Conservation (phyloP, 2,329 filamentous ascomycete species). For the Colletotrichum sansevieriae region DNA sequence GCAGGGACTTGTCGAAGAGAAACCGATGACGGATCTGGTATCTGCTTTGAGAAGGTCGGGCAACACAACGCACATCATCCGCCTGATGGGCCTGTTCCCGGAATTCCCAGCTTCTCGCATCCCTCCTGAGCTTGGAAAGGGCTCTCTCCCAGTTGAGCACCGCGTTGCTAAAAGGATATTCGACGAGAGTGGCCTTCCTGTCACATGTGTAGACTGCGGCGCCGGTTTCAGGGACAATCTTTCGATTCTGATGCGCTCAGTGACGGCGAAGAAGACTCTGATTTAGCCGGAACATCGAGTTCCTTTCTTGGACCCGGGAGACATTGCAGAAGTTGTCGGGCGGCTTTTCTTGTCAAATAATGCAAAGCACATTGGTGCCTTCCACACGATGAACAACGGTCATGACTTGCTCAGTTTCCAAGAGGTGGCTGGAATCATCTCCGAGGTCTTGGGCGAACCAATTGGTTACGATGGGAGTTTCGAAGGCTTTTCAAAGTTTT, state of each 20-base stretch:
- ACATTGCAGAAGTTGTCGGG: slow-evolving; percentile 11
- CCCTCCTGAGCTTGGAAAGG: not conserved
- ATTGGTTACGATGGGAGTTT: slow-evolving; percentile 4
- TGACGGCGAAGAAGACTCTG: not conserved
- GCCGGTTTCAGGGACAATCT: slow-evolving; percentile 22
- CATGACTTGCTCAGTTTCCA: slow-evolving; percentile 12
- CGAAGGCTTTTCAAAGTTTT: not conserved
- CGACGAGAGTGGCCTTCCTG: slow-evolving; percentile 14
- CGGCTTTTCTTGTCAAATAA: not conserved
- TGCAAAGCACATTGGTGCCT: slow-evolving; percentile 17
- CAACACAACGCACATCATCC: slow-evolving; percentile 8
- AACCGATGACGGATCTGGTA: slow-evolving; percentile 8
- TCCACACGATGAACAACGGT: slow-evolving; percentile 16
- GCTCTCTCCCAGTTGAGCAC: slow-evolving; percentile 15
- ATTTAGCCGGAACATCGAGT: slow-evolving; percentile 31
- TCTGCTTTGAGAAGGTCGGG: slow-evolving; percentile 4
- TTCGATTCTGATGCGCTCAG: slow-evolving; percentile 1
- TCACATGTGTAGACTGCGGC: slow-evolving; percentile 22
- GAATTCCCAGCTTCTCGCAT: slow-evolving; percentile 2
- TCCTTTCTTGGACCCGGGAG: slow-evolving; percentile 15
- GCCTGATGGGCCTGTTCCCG: slow-evolving; percentile 14
- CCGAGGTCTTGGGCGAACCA: not conserved
- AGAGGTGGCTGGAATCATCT: not conserved
- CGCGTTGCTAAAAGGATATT: slow-evolving; percentile 10
- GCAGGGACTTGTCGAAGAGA: not conserved